Percentiles rank a stretch among this genome's conserved stretches.
phyloP scores from a whole-genome alignment of 2,329 filamentous ascomycete genomes.

The Aspergillus melleus region DNA sequence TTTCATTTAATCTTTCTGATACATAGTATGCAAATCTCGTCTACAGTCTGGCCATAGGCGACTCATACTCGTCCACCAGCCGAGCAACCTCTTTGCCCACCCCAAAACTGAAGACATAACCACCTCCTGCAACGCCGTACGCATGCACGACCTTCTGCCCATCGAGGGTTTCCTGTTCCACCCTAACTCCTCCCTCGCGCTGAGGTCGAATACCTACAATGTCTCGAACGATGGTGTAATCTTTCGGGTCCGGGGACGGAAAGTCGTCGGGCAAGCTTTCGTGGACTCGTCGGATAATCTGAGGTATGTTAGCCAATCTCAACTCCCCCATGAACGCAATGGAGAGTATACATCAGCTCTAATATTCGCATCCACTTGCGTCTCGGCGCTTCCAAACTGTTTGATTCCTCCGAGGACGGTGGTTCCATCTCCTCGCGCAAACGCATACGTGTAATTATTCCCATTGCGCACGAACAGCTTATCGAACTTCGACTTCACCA shows the following conservation, averaged over 20 bases:
- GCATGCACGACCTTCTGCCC: constrained; percentile 32
- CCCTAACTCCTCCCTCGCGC: constrained; percentile 19
- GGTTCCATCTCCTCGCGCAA: constrained; percentile 10
- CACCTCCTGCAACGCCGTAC: constrained; percentile 27
- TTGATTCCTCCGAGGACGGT: constrained; percentile 10
- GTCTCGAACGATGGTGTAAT: constrained; percentile 25
- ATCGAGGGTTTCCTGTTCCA: constrained; percentile 28
- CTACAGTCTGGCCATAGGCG: not conserved
- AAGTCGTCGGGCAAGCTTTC: constrained; percentile 23
- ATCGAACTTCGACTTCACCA: not conserved
- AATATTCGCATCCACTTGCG: not conserved
- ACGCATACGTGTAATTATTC: constrained; percentile 8
- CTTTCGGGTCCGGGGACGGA: constrained; percentile 4
- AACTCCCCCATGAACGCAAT: not conserved
- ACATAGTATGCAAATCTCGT: not conserved
- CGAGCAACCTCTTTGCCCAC: constrained; percentile 4
- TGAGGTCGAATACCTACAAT: constrained; percentile 25
- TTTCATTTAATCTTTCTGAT: not conserved
- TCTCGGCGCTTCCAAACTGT: not conserved
- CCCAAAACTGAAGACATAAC: constrained; percentile 30
- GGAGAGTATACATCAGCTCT: not conserved
- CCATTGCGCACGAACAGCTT: constrained; percentile 10
- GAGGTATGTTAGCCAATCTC: not conserved
- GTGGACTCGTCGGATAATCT: constrained; percentile 23
- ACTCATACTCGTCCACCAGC: not conserved